Base-by-base conservation (phyloP, 495 filamentous ascomycete species). In the Aspergillus incahuasiensis region DNA sequence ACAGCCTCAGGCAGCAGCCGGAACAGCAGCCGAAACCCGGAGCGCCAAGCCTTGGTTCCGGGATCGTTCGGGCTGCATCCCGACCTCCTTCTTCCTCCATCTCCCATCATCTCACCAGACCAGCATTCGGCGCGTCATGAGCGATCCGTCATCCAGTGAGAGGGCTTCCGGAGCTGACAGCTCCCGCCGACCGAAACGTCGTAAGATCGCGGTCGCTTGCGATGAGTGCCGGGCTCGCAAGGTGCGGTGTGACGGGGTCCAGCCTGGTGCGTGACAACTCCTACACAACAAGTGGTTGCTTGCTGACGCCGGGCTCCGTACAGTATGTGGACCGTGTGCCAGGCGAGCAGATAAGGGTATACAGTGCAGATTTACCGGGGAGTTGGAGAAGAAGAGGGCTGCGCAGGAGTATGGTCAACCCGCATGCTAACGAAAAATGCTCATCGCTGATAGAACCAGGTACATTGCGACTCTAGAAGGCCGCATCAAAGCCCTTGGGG, bases 251-350 rank as follows among this genome's bases (percentile, higher is more conserved):
- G 71, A 74, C 58, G 71, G 71, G n/a, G 55, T 60, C 15, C 66
- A 74, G 52, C 71, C 71, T 30, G 63, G 69, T 74, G 57, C 30
- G 65, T 59, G 13, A 22, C 13, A 11, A 6, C 32, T 35, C 32
- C 8, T 8, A 3, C 25, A 28, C 32, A 35, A 15, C 12, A 48
- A 13, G 2, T 52, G 22, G 47, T 61, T 64, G 59, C 51, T 46
- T 52, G 19, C 50, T 62, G 41, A 52, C 24, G n/a, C 12, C 13
- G 32, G 5, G 9, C 9, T 35, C 13, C 32, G n/a, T 13, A 5
- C 22, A 72, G 68, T 70, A 9, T 75, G 72, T 65, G 69, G 67
- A n/a, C 72, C 67, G 49, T 75, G 72, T 41, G 44, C 53, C 15
- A 69, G 59, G 46, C 60, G 60, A 22, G 28, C 51, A 3, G 64